Base-by-base conservation (phyloP, 345 rosid genomes). In the Cochlearia excelsa region DNA sequence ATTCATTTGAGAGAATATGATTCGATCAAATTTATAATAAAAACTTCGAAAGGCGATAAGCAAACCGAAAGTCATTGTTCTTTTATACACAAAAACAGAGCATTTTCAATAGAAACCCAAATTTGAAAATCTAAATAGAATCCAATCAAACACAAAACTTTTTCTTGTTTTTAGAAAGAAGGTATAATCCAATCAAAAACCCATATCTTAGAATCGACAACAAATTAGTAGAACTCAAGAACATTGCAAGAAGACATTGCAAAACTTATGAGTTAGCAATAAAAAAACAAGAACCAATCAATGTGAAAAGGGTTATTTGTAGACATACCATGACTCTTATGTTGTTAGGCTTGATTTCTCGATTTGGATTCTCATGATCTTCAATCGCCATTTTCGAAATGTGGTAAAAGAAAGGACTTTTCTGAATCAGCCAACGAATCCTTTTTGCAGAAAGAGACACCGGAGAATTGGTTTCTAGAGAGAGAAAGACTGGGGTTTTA, bases 341-440 rank as follows among this genome's bases (percentile, higher is more conserved):
- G 70, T 75, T 82, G 70, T 76, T 79, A 42, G 91, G 86, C 56
- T 77, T 84, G 81, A 82, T 72, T 80, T 81, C 85, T 53, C 81
- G 81, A 62, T 70, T 83, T 41, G 94, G 57, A 64, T 85, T 65
- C 44, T 86, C 86, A 40, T 86, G 82, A 64, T 81, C 77, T 39
- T 80, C 91, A 81, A 89, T 86, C 81, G 95, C 91, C 97, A 89
- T 87, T 78, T 77, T 70, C 75, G 26, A 23, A 69, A 56, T 61
- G 69, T 29, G 35, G 65, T 9, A 42, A 63, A 70, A 56, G 42
- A 56, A 34, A 1, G 0, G 26, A 55, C 63, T 66, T 57, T 56
- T 63, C 3, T 9, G 55, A 52, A 44, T 54, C 61, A 56, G 51
- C 31, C 9, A 16, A 3, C 37, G 29, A 44, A 40, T 2, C 8